Evolutionary conservation across 352 stramenopile species (phyloP), one percentile per base, ranked within the genome.

Genomic region (Pythium aristosporum): DNA sequence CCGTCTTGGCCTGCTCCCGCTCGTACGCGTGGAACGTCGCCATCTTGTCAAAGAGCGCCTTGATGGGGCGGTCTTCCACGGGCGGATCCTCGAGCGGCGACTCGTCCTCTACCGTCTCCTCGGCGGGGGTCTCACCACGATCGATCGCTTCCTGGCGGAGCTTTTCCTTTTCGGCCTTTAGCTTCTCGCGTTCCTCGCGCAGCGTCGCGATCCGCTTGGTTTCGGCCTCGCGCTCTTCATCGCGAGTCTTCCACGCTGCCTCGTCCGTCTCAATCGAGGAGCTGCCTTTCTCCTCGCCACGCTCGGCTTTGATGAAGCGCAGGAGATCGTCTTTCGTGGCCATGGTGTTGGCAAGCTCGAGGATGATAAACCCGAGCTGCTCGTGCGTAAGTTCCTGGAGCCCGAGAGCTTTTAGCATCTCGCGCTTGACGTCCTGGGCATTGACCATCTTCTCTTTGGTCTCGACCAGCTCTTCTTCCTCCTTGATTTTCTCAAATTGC

Each of bases 31-130:
- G 61, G 28, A 75, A 79, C 7, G 71, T 69, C 42, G 49, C 47
- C 34, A 91, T 62, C 6, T 82, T 57, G 5, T 84, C 72, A 43
- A 90, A 88, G n/a, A 93, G 63, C 23, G 73, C 47, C 49, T 85
- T 76, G n/a, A 87, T 68, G 0, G 85, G 85, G 15, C 75, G 82
- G n/a, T 76, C 65, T 37, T 91, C 82, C 12, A 78, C 68, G 5
- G 83, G 71, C 8, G 84, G 84, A 15, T 82, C 52, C 32, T 60
- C 69, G 16, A 89, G 56, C 16, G 88, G 74, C 46, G 55, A 41
- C 21, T 57, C 61, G 12, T 25, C 18, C 25, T 65, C 58, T 0
- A 21, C 52, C 18, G 47, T 63, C 30, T 69, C 56, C 20, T 73
- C 69, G 6, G 21, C 25, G 5, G 61, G 58, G 3, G 57, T 67